These are phyloP conservation scores for Vachellia pachyceras DNA, from an alignment of 306 rosid genomes.

Conservation along the genomic window DNA sequence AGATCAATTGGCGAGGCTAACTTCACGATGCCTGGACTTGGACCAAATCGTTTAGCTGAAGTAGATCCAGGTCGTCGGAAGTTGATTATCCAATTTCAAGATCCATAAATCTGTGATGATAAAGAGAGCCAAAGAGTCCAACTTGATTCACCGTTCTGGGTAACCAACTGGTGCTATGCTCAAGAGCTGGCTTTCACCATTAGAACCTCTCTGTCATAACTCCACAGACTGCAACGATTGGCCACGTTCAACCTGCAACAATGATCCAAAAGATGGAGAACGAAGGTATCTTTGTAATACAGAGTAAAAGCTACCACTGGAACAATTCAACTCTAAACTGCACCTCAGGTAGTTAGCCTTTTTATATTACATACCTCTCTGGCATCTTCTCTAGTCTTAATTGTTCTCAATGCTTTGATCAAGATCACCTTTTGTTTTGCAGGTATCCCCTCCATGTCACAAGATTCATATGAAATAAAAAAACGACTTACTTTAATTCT, in stretches of 20 bases:
- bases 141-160: too few relatives aligned
- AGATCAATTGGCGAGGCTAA: too few relatives aligned
- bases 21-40: too few relatives aligned
- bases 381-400: background rate
- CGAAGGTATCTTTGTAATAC: slow-evolving; percentile 40
- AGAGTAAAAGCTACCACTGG: slow-evolving; percentile 31
- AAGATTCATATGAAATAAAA: background rate
- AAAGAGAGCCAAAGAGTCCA: too few relatives aligned
- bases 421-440: background rate
- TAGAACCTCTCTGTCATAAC: slow-evolving; percentile 37
- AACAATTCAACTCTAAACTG: background rate
- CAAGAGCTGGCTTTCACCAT: slow-evolving; percentile 29
- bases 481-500: background rate
- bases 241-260: slow-evolving; percentile 50
- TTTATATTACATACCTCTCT: background rate
- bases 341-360: background rate
- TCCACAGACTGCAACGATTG: slow-evolving; percentile 34
- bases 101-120: too few relatives aligned
- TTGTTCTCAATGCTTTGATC: background rate
- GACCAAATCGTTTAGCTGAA: too few relatives aligned
- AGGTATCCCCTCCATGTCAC: background rate
- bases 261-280: background rate
- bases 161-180: too few relatives aligned
- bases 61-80: too few relatives aligned
- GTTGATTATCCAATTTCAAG: too few relatives aligned